Conservation (phyloP, 305 asterid genomes). For the Fraxinus platypoda region DNA sequence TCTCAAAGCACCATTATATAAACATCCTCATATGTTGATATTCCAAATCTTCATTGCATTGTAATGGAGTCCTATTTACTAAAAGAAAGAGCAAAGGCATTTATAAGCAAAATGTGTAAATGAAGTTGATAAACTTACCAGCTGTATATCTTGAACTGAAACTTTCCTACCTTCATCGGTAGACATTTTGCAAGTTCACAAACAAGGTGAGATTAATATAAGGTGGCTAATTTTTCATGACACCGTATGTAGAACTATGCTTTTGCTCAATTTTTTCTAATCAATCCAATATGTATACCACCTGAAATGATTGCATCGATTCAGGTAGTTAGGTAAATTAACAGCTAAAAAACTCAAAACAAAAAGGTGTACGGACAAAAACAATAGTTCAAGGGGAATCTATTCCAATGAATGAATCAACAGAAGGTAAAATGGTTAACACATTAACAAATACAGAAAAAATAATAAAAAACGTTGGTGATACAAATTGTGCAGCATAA, state of each 20-base stretch:
- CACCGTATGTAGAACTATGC: neutral
- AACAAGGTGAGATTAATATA: neutral
- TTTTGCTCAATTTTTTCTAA: neutral
- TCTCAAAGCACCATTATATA: neutral
- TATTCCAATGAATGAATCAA: neutral
- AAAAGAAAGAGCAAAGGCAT: neutral
- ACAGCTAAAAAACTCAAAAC: neutral
- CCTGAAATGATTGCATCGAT: neutral
- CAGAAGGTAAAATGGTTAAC: neutral
- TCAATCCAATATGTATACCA: neutral
- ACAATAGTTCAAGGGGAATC: neutral
- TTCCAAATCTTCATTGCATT: neutral
- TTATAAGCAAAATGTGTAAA: neutral
- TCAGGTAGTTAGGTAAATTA: neutral
- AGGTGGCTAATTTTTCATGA: neutral
- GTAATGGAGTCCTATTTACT: neutral
- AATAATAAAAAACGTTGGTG: neutral
- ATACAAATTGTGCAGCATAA: neutral
- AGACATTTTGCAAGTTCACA: conserved; percentile 21
- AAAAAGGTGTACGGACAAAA: neutral
- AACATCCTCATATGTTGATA: neutral
- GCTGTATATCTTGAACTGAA: conserved; percentile 36
- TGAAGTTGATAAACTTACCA: conserved; percentile 26
- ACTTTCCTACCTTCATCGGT: conserved; percentile 23
- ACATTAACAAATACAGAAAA: neutral